Base-by-base conservation (phyloP, 163 green algal species). In the Prototheca cutis region DNA sequence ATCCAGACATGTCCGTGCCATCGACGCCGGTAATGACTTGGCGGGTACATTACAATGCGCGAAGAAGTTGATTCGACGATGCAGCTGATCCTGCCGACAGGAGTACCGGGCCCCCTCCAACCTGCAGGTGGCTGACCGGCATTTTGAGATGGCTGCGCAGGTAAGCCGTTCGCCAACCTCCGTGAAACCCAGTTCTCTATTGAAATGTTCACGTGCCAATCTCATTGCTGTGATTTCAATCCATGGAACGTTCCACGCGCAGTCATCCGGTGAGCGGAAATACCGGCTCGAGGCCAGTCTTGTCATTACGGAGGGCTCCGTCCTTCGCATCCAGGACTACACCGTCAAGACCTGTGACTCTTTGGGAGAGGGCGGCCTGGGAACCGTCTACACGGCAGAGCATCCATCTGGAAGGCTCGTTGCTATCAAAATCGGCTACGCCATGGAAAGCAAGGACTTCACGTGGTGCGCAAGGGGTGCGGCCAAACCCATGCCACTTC, bases 341-440 rank as follows among this genome's bases (percentile, higher is more conserved):
- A 21, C 10, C 13, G 10, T 24, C 0, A 23, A 51, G 17, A 21
- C 17, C 5, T 28, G 17, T 8, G 25, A 17, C 10, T 24, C 42
- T 5, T 27, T 62, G 56, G 56, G 56, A 13, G 36, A 33, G 17
- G 60, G 60, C 36, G 60, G 60, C 6, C 51, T 66, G 25, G 60
- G 60, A 13, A 17, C 48, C 17, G 60, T 66, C 19, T 66, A 66
- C 39, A 19, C 49, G 3, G 60, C 60, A 6, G 23, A 29, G 28
- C 60, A 66, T 54, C 18, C 6, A 28, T 55, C 21, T 23, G 60
- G 60, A 8, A 29, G n/a, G 24, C 7, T 7, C 0, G 61, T 68
- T 13, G 61, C 61, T 7, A 48, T 68, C 31, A 68, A 68, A 31
- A 34, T 68, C 24, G 61, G 61, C 19, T 24, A 28, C 45, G 17